Evolutionary conservation across 805 yeast genomes (phyloP), one percentile per base, ranked within the genome.

Genomic region (Monosporozyma siamensis): DNA sequence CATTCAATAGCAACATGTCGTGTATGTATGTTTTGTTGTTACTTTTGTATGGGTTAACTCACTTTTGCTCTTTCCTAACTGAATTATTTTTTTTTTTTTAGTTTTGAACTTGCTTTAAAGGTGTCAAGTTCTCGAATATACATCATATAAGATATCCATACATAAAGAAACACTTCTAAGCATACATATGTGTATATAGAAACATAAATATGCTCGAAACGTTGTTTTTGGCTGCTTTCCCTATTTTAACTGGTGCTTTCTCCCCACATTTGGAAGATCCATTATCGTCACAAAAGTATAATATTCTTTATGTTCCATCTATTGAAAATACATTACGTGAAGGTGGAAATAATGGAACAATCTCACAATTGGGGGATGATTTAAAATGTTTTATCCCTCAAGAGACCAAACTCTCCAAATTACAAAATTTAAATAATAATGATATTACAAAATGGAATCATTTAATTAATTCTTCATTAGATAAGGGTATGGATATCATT

Each of bases 331-430:
- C 20, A 15, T 15, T 29, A 7, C 14, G 17, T 15, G 32, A 29
- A 14, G 8, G 20, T 3, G 17, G 17, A 11, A 48, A 52, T 38
- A 41, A 45, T 7, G 62, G 61, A 3, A 35, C 42, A 2, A 43
- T 53, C 1, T 24, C 49, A 12, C 24, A 45, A 6, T 42, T 56
- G 20, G 56, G 58, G 3, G 40, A 45, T 9, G 47, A 48, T 21
- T 32, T 48, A n/a, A 39, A 48, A 24, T 59, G 63, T 41, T 53
- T 45, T 24, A 46, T 55, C 11, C 56, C 61, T 2, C 37, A 44
- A 23, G 18, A 24, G 1, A 34, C 25, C 4, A 26, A 34, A 6
- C 31, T 39, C 6, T 34, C 50, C 6, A 17, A 27, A 12, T 31
- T 37, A 21, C 48, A 44, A 23, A 38, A 46, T 10, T 11, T 38